A percentile compares a stretch with the other conserved stretches of the same genome.
These are phyloP conservation scores for Capsicum chinense DNA, from an alignment of 257 asterid species.

Conservation along the genomic window DNA sequence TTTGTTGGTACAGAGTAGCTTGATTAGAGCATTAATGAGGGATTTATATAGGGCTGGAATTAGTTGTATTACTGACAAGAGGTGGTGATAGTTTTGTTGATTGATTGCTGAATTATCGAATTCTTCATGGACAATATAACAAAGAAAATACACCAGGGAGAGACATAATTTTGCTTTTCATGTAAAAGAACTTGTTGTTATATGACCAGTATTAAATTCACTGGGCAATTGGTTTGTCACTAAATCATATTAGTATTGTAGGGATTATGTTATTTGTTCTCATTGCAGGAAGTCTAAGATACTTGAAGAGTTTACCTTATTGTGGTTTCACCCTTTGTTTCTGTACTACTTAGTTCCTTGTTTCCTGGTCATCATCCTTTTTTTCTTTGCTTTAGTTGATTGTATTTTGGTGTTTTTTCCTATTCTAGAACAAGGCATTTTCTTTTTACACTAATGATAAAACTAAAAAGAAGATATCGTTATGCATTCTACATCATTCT, in stretches of 20 bases:
- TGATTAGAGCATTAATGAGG: conserved; percentile 5
- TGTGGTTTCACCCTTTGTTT: neutral
- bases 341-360: neutral
- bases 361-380: neutral
- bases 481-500: neutral
- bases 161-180: neutral
- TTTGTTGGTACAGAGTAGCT: neutral
- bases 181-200: neutral
- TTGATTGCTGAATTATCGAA: neutral
- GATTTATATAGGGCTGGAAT: neutral
- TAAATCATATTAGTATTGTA: neutral
- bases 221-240: neutral
- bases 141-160: neutral
- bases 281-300: neutral
- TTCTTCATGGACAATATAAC: neutral
- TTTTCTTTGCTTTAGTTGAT: neutral
- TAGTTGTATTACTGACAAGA: neutral
- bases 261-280: conserved; percentile 10
- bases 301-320: neutral
- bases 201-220: neutral
- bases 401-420: neutral
- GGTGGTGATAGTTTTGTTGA: neutral
- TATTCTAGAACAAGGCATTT: neutral
- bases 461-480: neutral
- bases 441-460: neutral